Evolutionary conservation across 2,329 filamentous ascomycete species (phyloP).

Genomic region (Fusarium cyanostomum): DNA sequence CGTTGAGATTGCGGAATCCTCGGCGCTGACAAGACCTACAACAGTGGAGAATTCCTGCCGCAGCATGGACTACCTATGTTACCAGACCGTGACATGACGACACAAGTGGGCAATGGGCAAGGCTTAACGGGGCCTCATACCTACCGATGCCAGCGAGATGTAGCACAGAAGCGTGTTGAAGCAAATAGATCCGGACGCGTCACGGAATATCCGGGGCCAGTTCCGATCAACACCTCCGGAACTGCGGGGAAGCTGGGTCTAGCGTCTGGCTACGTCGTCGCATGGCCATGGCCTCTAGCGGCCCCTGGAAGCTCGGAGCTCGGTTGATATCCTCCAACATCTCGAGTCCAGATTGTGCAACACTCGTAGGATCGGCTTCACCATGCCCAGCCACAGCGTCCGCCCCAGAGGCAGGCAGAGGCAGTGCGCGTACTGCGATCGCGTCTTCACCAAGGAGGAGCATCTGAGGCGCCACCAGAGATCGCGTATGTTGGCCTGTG

Average conservation of each 20-base stretch:
- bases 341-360: background rate
- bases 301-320: background rate
- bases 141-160: too few species aligned
- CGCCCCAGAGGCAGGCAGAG: constrained; percentile 3
- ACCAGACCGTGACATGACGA: too few species aligned
- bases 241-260: background rate
- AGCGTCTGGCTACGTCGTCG: background rate
- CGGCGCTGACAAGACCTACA: too few species aligned
- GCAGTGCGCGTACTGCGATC: constrained; percentile 14
- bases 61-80: too few species aligned
- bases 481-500: background rate
- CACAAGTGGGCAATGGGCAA: too few species aligned
- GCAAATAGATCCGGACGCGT: too few species aligned
- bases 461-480: constrained; percentile 18
- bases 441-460: constrained; percentile 19
- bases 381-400: background rate
- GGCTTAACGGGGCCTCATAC: too few species aligned
- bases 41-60: too few species aligned
- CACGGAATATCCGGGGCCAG: too few species aligned
- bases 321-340: background rate
- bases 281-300: background rate
- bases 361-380: background rate
- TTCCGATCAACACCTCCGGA: too few species aligned
- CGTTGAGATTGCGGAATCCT: too few species aligned
- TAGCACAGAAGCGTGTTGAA: too few species aligned